Base-by-base conservation (phyloP, 768 basidiomycete genomes). In the Agrocybe pediades region DNA sequence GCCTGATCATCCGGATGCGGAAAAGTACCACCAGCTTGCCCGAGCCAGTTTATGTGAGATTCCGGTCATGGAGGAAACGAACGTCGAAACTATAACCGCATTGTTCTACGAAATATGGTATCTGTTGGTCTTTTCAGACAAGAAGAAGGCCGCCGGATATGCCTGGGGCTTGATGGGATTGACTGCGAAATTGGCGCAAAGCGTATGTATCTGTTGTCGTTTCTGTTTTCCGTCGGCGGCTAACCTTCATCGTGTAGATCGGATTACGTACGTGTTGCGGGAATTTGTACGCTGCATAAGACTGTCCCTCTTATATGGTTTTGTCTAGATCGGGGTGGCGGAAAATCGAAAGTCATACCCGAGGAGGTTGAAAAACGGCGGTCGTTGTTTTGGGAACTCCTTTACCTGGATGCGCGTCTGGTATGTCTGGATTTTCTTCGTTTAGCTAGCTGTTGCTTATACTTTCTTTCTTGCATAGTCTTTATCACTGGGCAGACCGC, bases 291-390 rank as follows among this genome's bases (percentile, higher is more conserved):
- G 40, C 11, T 51, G 15, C 16, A 26, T 8, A 49, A 44, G 19
- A 41, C 42, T 42, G 15, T 55, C 54, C 43, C 20, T 42, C 9
- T 33, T 27, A 16, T 19, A 13, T 25, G 41, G 55, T 48, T 56
- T 15, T 49, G 13, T 49, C 25, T 62, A 88, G 86, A 87, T 72
- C 83, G 86, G 33, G 84, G 85, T 68, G 74, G 79, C 25, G 81
- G 81, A 41, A 80, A 82, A 61, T 81, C 81, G 46, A 86, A 87
- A 64, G 77, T 87, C 44, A 85, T 85, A 40, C 85, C 84, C 20
- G 85, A 88, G 62, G 87, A 87, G 64, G 77, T 85, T 1, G 86
- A 88, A 59, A 84, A 83, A 65, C 79, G 86, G 56, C 75, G 84
- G 57, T 81, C 82, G 58, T 72, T 88, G 47, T 85, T 85, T 64